phyloP scores from a whole-genome alignment of 1,284 basidiomycete species.

The Chondrostereum purpureum region DNA sequence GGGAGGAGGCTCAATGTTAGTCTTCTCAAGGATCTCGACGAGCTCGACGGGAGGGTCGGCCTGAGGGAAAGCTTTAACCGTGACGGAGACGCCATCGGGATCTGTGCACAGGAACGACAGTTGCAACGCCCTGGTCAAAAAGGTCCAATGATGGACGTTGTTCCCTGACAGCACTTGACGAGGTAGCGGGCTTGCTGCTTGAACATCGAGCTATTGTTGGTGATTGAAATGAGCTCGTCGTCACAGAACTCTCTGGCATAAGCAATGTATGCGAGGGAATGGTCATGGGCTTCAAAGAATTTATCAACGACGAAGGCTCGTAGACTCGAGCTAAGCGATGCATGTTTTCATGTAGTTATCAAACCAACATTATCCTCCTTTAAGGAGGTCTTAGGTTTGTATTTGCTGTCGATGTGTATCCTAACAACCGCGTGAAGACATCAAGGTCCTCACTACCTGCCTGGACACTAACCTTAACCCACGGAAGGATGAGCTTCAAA shows the following conservation, averaged over 20 bases:
- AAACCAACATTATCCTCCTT: constrained; percentile 94
- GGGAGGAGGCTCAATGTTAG: constrained; percentile 93
- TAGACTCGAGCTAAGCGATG: constrained; percentile 96
- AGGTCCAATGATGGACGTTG: constrained; percentile 87
- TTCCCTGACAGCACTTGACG: constrained; percentile 91
- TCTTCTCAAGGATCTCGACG: constrained; percentile 98
- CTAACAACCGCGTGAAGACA: constrained; percentile 95
- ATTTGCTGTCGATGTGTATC: constrained; percentile 98
- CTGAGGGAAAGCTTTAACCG: constrained; percentile 98
- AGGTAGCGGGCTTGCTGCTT: constrained; percentile 99
- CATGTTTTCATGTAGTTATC: too few relatives aligned
- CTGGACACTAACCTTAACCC: constrained; percentile 92
- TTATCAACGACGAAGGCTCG: constrained; percentile 96
- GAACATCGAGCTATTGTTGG: constrained; percentile 99
- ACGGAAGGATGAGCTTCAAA: constrained; percentile 94
- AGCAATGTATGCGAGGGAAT: constrained; percentile 97
- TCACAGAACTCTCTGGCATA: constrained; percentile 99
- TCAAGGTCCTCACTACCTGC: constrained; percentile 89
- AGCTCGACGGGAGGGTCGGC: constrained; percentile 97
- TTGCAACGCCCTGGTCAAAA: constrained; percentile 95
- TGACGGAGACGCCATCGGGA: constrained; percentile 96
- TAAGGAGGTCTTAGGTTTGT: constrained; percentile 94
- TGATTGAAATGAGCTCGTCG: constrained; percentile 94
- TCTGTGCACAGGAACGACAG: constrained; percentile 96
- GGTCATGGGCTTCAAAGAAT: constrained; percentile 99